Evolutionary conservation across 2,329 filamentous ascomycete species (phyloP).

Genomic region (Leptodontidium sp.): DNA sequence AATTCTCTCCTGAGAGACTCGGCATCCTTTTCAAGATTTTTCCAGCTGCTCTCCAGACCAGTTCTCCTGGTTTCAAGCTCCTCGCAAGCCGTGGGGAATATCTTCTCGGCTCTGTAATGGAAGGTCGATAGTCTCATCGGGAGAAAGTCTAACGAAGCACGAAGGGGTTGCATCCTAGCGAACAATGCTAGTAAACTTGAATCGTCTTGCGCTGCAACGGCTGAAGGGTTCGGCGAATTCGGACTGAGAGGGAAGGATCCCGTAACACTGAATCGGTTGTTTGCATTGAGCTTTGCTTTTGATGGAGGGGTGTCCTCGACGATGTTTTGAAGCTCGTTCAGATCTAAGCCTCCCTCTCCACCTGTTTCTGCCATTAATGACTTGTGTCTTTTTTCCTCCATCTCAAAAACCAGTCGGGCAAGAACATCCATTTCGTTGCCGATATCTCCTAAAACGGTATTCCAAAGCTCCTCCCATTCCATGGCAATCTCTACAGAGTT

Average conservation of each 20-base stretch:
- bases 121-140: conserved; percentile 95
- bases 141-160: conserved; percentile 92
- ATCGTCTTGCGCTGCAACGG: conserved; percentile 74
- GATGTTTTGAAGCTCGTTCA: conserved; percentile 91
- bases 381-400: conserved; percentile 94
- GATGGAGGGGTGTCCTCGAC: conserved; percentile 82
- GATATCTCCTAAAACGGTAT: conserved; percentile 90
- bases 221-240: conserved; percentile 64
- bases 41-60: conserved; percentile 84
- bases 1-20: conserved; percentile 89
- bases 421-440: conserved; percentile 86
- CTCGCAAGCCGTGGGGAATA: conserved; percentile 90
- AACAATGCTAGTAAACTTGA: conserved; percentile 89
- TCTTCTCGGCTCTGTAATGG: conserved; percentile 74
- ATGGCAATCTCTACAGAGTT: conserved; percentile 94
- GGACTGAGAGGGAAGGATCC: conserved; percentile 70
- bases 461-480: conserved; percentile 99
- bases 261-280: conserved; percentile 74
- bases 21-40: conserved; percentile 87
- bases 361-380: conserved; percentile 69
- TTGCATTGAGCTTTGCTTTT: conserved; percentile 59
- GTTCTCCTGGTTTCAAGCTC: conserved; percentile 81
- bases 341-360: conserved; percentile 73
- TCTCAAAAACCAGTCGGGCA: conserved; percentile 87
- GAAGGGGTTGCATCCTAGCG: conserved; percentile 91